Base-by-base conservation (phyloP, 805 yeast genomes). In the Alloascoidea hylecoeti region DNA sequence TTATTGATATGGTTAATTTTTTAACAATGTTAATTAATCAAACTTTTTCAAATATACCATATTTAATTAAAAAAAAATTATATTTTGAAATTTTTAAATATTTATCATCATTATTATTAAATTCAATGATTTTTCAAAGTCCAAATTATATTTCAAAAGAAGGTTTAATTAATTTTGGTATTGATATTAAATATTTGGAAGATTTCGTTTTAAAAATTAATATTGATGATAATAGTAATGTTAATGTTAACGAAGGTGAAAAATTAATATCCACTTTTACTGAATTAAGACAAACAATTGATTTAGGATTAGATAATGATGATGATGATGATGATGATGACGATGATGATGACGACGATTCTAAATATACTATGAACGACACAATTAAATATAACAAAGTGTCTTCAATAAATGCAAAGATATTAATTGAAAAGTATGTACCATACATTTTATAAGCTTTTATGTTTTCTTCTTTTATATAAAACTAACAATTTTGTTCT, bases 11-110 rank as follows among this genome's bases (percentile, higher is more conserved):
- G 64, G 88, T 94, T 14, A 72, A 78, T 41, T 92, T 78, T 55
- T 65, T 89, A 51, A 82, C 81, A 45, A 83, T 84, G 57, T 71
- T 88, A 68, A 85, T 89, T 52, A 74, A 78, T 38, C 78, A 94
- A 1, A 85, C 94, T 13, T 72, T 92, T 47, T 77, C 80, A 6
- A 81, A 80, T 42, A 63, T 92, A 35, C 96, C 97, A 0, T 68
- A 68, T 35, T 70, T 81, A 3, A 76, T 89, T 41, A 72, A 82
- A 46, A 76, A 89, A 2, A 60, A 86, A 42, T 72, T 94, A n/a
- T 69, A 88, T 42, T 76, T 85, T 46, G 72, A 94, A 51, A 85
- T 89, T 17, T 84, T 83, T 53, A 97, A 88, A 59, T 76, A 81
- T 45, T 69, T 92, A 42, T 76, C 94, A 0, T 71, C 77, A 33